Base-by-base conservation (phyloP, 129 eudicot species). In the Heracleum sosnowskyi region DNA sequence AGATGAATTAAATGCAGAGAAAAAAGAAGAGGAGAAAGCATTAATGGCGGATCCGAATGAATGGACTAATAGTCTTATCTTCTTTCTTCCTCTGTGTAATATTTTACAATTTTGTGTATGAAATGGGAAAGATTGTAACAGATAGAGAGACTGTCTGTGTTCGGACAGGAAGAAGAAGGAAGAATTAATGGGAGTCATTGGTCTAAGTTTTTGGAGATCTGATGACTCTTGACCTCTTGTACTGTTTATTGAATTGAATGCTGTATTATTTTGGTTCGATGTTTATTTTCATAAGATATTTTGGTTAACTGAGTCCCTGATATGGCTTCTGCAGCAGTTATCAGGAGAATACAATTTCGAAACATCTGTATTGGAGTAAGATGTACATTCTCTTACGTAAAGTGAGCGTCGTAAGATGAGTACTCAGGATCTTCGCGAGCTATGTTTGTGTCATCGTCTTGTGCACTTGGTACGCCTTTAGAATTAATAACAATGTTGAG, bases 1-100 rank as follows among this genome's bases (percentile, higher is more conserved):
- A 72, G 76, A 72, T 72, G 76, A 72, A 72, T 20, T 72, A 41
- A 72, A 72, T 72, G 76, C 5, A 39, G 76, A 72, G 36, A 13
- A 0, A 40, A n/a, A n/a, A 1, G 49, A 71, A 24, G 13, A 37
- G 46, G 47, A 71, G 49, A 71, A n/a, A 72, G 35, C 74, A 69
- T 69, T 69, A 69, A 69, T 35, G 74, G 46, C 1, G 74, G 74
- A 36, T 69, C 74, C 42, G 29, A 34, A 2, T 16, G 74, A 69
- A 71, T 37, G 47, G 76, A 40, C 47, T n/a, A 10, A 39, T 22
- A 11, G 51, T 40, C 49, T 41, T 72, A 40, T 41, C 17, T 16
- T 72, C 76, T 72, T 72, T 41, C 53, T 72, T 72, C 18, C 74
- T 41, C 18, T 72, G 28, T 71, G 20, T 26, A 31, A n/a, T 72